Evolutionary conservation across 495 filamentous ascomycete genomes (phyloP).

Genomic region (Rostrohypoxylon terebratum): DNA sequence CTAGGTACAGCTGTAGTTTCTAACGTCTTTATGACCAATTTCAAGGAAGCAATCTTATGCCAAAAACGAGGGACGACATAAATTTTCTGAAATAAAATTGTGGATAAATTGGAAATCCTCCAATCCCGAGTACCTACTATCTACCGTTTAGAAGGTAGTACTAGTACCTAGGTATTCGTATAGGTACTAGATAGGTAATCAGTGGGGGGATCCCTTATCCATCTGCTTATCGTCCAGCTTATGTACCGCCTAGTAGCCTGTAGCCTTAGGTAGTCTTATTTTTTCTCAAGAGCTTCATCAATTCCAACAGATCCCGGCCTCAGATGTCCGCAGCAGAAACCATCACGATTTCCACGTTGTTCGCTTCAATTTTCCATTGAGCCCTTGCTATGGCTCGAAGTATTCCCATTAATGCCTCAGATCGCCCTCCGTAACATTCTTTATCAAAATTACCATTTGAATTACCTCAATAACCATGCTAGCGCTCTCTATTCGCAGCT

Average conservation of each 20-base stretch:
- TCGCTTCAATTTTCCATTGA: constrained; percentile 36
- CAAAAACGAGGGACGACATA: background rate
- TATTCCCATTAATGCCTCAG: constrained; percentile 44
- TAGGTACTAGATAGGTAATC: background rate
- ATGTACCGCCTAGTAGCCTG: background rate
- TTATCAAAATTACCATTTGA: background rate
- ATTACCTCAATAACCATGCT: constrained; percentile 46
- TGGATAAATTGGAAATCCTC: background rate
- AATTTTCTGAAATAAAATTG: background rate
- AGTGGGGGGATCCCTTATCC: constrained; percentile 17
- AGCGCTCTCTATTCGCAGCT: constrained; percentile 42
- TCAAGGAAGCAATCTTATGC: background rate
- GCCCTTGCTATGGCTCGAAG: constrained; percentile 46
- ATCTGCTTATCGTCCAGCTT: background rate
- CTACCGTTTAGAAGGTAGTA: too few species aligned
- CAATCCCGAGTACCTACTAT: too few species aligned
- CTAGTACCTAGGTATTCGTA: too few species aligned
- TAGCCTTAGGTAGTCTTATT: constrained; percentile 8
- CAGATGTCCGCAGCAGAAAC: constrained; percentile 62
- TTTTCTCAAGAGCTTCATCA: constrained; percentile 11
- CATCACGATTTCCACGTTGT: constrained; percentile 55
- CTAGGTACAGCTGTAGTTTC: too few species aligned
- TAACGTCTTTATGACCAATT: background rate
- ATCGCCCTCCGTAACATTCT: constrained; percentile 19
- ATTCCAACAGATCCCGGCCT: constrained; percentile 43